Base-by-base conservation (phyloP, 1,139 yeast species). In the Zygoascus meyerae region DNA sequence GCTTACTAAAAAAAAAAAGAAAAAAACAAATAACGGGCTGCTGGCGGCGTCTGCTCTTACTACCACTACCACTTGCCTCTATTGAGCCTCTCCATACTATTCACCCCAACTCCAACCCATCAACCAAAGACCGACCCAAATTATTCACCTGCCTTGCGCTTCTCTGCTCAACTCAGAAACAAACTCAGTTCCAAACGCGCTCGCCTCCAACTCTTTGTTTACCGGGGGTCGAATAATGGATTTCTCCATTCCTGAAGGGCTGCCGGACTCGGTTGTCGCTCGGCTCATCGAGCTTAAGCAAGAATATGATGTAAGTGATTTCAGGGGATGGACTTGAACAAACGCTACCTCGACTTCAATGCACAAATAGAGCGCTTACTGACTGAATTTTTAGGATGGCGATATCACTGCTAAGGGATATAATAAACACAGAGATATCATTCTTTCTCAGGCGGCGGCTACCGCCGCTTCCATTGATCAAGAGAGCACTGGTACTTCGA, bases 341-440 rank as follows among this genome's bases (percentile, higher is more conserved):
- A 16, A 11, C n/a, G 14, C 11, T 12, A 11, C 26, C 26, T 21
- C 26, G 26, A 21, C 26, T 7, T 21, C 6, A 7, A 21, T 7
- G 26, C 26, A 21, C 26, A 4, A 21, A 21, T 21, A 7, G 7
- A 21, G 26, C 26, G 7, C 8, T 8, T 12, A 14, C 30, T 30
- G 21, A 26, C 49, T 32, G 30, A 37, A 33, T 28, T 29, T 12
- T 21, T 44, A 75, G 54, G 86, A 82, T 40, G 89, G 86, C 1
- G 81, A 79, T 49, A 67, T 83, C 48, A 82, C 89, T 0, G 79
- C 74, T 45, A 83, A 81, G 60, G 89, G 90, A 1, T 82, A 79
- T 58, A 67, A 70, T 38, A 80, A 77, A 55, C 79, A 78, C 51
- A 66, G 85, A 46, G 73, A 72, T 36, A 70, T 66, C 49, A 55